A percentile compares a stretch with the other conserved stretches of the same genome.
These are phyloP conservation scores for Ophiosphaerella narmari DNA, from an alignment of 2,329 filamentous ascomycete genomes.

Conservation along the genomic window DNA sequence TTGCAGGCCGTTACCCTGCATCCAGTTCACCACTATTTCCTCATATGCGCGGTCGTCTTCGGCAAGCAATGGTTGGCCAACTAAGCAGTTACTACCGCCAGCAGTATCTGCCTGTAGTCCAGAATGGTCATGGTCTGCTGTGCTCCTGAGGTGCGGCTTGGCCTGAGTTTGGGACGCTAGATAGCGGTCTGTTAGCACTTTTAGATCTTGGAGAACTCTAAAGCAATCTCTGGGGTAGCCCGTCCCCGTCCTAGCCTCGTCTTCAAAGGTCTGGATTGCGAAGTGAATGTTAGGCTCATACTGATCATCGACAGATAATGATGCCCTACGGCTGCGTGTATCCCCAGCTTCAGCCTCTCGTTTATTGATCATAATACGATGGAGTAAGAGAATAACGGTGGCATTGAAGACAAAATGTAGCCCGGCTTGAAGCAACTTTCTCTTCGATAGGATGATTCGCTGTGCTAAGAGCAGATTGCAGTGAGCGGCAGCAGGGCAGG, in stretches of 20 bases:
- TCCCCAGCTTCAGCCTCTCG: neutral
- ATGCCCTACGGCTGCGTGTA: neutral
- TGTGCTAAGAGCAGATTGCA: slow-evolving; percentile 25
- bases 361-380: slow-evolving; percentile 17
- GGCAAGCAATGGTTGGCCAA: neutral
- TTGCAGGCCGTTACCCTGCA: slow-evolving; percentile 17
- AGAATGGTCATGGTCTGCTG: neutral
- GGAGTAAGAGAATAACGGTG: slow-evolving; percentile 29
- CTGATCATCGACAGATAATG: neutral
- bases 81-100: neutral
- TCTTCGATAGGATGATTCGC: slow-evolving; percentile 9
- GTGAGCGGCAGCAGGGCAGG: slow-evolving; percentile 24
- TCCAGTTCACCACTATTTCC: slow-evolving; percentile 22
- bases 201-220: slow-evolving; percentile 29
- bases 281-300: slow-evolving; percentile 20
- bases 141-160: neutral
- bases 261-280: slow-evolving; percentile 27
- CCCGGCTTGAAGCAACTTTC: slow-evolving; percentile 25
- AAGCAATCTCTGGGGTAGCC: slow-evolving; percentile 31
- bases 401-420: slow-evolving; percentile 37
- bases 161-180: slow-evolving; percentile 1
- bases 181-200: slow-evolving; percentile 24
- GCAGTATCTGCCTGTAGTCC: neutral
- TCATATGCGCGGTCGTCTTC: slow-evolving; percentile 12
- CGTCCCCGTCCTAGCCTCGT: slow-evolving; percentile 28